Evolutionary conservation across 2,329 filamentous ascomycete species (phyloP), one percentile per base, ranked within the genome.

Genomic region (Alternaria arborescens): DNA sequence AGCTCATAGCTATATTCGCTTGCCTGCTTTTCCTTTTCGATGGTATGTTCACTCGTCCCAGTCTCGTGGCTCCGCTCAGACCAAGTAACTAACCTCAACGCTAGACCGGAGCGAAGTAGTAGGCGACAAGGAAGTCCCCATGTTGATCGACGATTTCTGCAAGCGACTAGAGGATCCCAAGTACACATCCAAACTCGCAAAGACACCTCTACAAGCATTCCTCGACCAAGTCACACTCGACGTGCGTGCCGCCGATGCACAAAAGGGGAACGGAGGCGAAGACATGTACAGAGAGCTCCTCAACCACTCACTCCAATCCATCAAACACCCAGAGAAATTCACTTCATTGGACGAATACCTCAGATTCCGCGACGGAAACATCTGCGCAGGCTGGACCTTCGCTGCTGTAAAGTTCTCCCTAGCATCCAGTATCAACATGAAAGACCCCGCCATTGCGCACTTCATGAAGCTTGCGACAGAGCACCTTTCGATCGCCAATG

Each of bases 351-450:
- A 41, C 5, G 38, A 41, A 4, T 41, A 41, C 16, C 38, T 41
- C 38, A 20, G 18, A 7, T 41, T 41, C 38, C 38, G 38, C 18
- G 38, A 22, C 38, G 18, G 18, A 41, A 41, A 41, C 11, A 41
- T 41, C 8, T 41, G 38, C 38, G 38, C 38, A 41, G 38, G 38
- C 38, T 41, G 38, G 38, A 41, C 38, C 38, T 41, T 77, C 0
- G 78, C 73, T 24, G 78, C 75, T 47, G 80, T 77, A 52, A 82
- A 81, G 71, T 71, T 38, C 69, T 72, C 18, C 69, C 69, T 48
- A 71, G 24, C n/a, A 50, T 30, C 38, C 18, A 18, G 16, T 12
- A n/a, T 41, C 26, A 38, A 40, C 40, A 38, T 42, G 0, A 32
- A 40, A 24, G n/a, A 50, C 12, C 32, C 40, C n/a, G 43, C 40